These are phyloP conservation scores for Cicer pinnatifidum DNA, from an alignment of 306 rosid genomes.

Conservation along the genomic window DNA sequence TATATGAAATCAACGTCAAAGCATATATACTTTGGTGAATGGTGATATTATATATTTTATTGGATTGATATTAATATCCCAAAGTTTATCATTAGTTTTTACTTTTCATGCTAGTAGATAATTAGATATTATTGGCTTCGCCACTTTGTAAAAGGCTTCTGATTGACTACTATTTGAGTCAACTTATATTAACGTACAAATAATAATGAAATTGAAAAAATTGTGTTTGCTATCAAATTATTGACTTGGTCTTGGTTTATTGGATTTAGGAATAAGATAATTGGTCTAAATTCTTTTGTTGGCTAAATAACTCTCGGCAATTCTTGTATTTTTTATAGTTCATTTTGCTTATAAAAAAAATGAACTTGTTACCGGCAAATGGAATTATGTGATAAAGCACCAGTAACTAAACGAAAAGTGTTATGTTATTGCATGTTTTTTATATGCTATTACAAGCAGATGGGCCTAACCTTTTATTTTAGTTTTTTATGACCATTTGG, in stretches of 20 bases:
- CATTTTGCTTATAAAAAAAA: too few relatives aligned
- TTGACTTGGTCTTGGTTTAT: too few relatives aligned
- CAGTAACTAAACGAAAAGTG: constrained; percentile 32
- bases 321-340: too few relatives aligned
- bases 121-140: constrained; percentile 17
- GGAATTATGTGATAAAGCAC: constrained; percentile 14
- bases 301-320: too few relatives aligned
- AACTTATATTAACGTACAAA: constrained; percentile 12
- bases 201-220: constrained; percentile 5
- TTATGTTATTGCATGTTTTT: constrained; percentile 12
- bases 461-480: neutral
- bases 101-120: constrained; percentile 35
- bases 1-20: constrained; percentile 39
- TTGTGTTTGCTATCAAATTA: too few relatives aligned
- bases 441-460: constrained; percentile 32
- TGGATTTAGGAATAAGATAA: too few relatives aligned
- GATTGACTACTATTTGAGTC: constrained; percentile 15
- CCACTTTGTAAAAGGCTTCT: constrained; percentile 14
- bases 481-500: too few relatives aligned
- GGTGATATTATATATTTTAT: neutral
- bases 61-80: constrained; percentile 37
- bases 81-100: constrained; percentile 34
- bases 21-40: constrained; percentile 3
- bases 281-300: too few relatives aligned
- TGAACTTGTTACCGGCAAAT: neutral